Conservation (phyloP, 2,329 filamentous ascomycete genomes). For the Talaromyces sp. region DNA sequence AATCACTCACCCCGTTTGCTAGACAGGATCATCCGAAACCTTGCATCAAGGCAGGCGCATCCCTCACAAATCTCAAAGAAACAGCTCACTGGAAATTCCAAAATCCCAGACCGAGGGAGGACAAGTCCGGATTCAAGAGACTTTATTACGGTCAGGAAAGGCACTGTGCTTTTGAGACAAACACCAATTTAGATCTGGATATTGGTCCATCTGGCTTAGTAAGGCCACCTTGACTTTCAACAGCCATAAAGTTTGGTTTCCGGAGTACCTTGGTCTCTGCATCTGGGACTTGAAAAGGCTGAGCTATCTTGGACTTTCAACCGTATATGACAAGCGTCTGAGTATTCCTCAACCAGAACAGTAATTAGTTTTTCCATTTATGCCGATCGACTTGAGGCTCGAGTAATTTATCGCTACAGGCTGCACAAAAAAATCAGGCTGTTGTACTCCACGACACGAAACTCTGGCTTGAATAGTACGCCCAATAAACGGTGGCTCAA, state of each 20-base stretch:
- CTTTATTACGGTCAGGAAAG: neutral
- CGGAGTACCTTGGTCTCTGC: conserved; percentile 3
- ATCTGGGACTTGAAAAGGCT: conserved; percentile 9
- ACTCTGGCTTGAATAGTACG: neutral
- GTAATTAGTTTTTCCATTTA: neutral
- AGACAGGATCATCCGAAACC: neutral
- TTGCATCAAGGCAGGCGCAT: neutral
- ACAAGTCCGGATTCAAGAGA: neutral
- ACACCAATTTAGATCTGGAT: neutral
- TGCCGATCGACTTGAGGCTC: neutral
- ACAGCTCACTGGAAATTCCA: neutral
- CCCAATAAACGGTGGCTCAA: neutral
- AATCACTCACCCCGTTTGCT: neutral
- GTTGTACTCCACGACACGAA: neutral
- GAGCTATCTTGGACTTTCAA: conserved; percentile 7
- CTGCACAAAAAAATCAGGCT: neutral
- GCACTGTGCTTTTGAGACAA: neutral
- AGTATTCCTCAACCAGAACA: neutral
- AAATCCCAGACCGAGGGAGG: neutral
- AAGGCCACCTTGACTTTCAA: neutral
- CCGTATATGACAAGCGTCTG: neutral
- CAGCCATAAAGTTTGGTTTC: neutral
- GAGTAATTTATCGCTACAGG: neutral
- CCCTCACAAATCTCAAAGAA: neutral
- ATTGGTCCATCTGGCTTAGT: conserved; percentile 1